These are phyloP conservation scores for Polyplosphaeria fusca DNA, from an alignment of 495 filamentous ascomycete species.

Conservation along the genomic window DNA sequence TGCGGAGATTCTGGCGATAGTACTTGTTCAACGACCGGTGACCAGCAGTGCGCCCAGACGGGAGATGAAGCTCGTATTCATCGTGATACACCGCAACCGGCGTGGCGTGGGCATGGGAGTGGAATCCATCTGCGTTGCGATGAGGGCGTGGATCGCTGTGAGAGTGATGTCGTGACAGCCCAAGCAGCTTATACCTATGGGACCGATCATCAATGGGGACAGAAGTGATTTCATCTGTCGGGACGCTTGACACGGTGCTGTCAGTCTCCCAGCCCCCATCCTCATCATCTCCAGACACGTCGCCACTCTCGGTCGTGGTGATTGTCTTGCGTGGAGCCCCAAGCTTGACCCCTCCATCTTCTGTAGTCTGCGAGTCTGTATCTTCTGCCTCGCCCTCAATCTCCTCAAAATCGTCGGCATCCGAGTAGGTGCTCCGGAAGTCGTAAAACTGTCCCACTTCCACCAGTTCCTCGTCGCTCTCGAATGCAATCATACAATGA, in stretches of 20 bases:
- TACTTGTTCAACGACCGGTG: constrained; percentile 83
- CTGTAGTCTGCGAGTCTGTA: constrained; percentile 45
- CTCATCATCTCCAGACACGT: constrained; percentile 27
- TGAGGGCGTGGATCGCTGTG: constrained; percentile 61
- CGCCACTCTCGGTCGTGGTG: constrained; percentile 10
- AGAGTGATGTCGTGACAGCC: constrained; percentile 64
- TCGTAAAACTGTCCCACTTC: constrained; percentile 98
- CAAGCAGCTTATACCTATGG: constrained; percentile 58
- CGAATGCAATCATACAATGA: constrained; percentile 95
- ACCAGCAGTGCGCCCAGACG: constrained; percentile 82
- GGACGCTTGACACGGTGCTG: constrained; percentile 76
- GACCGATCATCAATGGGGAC: constrained; percentile 64
- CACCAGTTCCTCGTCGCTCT: constrained; percentile 82
- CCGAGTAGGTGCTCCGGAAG: constrained; percentile 90
- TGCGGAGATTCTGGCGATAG: constrained; percentile 89
- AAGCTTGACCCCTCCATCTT: constrained; percentile 59
- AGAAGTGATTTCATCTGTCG: constrained; percentile 68
- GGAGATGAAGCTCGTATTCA: constrained; percentile 92
- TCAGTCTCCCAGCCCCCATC: constrained; percentile 91
- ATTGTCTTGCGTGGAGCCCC: constrained; percentile 37
- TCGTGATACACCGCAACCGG: constrained; percentile 74
- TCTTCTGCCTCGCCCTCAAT: constrained; percentile 46
- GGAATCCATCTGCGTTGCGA: constrained; percentile 66
- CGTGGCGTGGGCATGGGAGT: constrained; percentile 61
- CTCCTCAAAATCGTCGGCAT: constrained; percentile 51